Base-by-base conservation (phyloP, 495 filamentous ascomycete species). In the Copromyces sp. region DNA sequence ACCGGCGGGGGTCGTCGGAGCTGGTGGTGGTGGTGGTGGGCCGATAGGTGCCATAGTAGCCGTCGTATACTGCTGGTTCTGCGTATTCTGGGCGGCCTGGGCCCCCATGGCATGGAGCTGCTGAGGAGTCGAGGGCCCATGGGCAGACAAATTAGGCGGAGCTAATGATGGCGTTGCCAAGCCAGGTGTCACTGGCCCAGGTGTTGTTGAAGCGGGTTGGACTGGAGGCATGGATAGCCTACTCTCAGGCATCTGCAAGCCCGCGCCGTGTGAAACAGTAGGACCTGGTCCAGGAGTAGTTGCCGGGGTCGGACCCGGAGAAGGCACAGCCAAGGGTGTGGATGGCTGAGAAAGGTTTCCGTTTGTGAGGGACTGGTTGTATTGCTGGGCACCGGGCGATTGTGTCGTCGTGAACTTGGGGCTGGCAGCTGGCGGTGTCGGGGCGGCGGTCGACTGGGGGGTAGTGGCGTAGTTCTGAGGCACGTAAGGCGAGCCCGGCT, bases 1-100 rank as follows among this genome's bases (percentile, higher is more conserved):
- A 11, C 42, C 24, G 45, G 37, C 38, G 38, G 70, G n/a, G 5
- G 80, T 77, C 4, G 76, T 75, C 14, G 78, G 73, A 14, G 77
- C 72, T 12, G 47, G 70, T n/a, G 74, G 73, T 24, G 74, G 73
- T 24, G 24, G 24, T 6, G 78, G 69, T n/a, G 74, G 76, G 11
- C 53, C 80, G 3, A 76, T 76, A 4, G 79, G 77, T 7, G 80
- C 78, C 77, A 85, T 82, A 17, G 77, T 81, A 17, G 83, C 83
- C 12, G 74, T 82, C 8, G 82, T 83, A 68, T 84, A 85, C 71
- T 78, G 77, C 61, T 77, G 77, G 53, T 61, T 61, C 29, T 61
- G 53, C 29, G 29, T 9, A 17, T 35, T 61, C 29, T 61, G 53
- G 14, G 29, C 29, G 53, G 53, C 53, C 53, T 61, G 53, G 29